Evolutionary conservation across 441 rosid species (phyloP).

Genomic region (Syzygium syzygioides): DNA sequence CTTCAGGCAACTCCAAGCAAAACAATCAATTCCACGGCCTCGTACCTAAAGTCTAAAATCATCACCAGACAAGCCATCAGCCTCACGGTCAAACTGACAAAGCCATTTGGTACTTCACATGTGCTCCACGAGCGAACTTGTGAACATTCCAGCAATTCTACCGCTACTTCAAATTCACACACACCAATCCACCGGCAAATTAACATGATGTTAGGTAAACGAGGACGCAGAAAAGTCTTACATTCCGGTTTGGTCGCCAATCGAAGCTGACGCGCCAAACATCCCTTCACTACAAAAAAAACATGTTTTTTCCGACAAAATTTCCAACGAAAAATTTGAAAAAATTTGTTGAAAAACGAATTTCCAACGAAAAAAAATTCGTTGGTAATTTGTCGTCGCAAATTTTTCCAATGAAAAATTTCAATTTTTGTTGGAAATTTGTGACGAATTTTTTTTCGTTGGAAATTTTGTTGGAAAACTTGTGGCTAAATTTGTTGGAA

Average conservation of each 20-base stretch:
- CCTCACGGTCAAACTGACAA: background rate
- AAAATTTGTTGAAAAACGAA: no score
- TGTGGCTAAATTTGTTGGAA: no score
- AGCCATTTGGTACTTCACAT: background rate
- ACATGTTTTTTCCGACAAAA: no score
- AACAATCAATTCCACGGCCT: slow-evolving; percentile 53
- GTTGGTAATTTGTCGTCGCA: no score
- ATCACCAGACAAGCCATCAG: background rate
- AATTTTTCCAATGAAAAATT: no score
- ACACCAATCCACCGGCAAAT: background rate
- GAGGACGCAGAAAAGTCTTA: slow-evolving; percentile 15
- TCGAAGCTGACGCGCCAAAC: slow-evolving; percentile 81
- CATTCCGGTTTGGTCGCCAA: slow-evolving; percentile 89
- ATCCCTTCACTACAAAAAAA: no score
- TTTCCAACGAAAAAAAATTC: no score
- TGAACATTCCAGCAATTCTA: background rate
- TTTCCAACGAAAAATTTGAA: no score
- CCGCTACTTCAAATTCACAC: background rate
- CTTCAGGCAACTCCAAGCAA: background rate
- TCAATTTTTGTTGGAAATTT: no score
- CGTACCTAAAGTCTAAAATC: slow-evolving; percentile 46
- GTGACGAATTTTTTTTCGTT: no score
- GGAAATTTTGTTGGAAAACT: no score
- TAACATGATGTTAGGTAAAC: background rate
- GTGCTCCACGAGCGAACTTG: background rate